Evolutionary conservation across 2,329 filamentous ascomycete species (phyloP), one percentile per base, ranked within the genome.

Genomic region (Colletotrichum lentis): DNA sequence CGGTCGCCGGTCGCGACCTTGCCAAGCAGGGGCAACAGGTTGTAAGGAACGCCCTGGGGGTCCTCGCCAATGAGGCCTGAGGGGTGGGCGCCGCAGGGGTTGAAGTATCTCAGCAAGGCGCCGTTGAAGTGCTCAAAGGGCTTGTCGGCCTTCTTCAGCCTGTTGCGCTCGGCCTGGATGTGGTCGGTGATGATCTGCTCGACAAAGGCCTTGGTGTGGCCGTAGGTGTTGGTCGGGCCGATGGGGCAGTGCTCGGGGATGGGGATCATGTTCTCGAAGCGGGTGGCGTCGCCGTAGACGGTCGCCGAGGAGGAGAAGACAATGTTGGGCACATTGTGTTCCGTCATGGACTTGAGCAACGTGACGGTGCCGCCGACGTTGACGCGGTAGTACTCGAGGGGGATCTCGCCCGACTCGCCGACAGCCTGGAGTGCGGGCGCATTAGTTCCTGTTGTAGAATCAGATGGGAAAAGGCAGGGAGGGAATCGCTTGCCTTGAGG

Each of bases 301-400:
- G 96, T 99, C 41, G 96, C 96, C 1, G 94, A 97, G 71, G 94
- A 97, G 69, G 95, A 98, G 84, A 99, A 99, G 81, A 99, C 96
- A 76, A 99, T 96, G 85, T 97, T 98, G 82, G 88, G 88, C 73
- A 99, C 94, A 81, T 95, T 91, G 85, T 97, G 89, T 80, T 90
- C 90, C 77, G 88, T 86, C 94, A 99, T 98, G 76, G 90, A 90
- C 72, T 90, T 87, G 71, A 99, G 88, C 55, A 99, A 91, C 74
- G 90, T 86, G 75, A 99, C 90, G 75, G 93, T 96, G 79, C 96
- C 96, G 77, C 91, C 91, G 70, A 98, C 96, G 79, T 99, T 99
- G 84, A 97, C 92, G 74, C 91, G 88, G 86, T 97, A 99, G 88
- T 99, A 99, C 82, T 97, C 94, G 77, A 98, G 89, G 53, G 96